Percentiles rank a stretch among this genome's conserved stretches.
These are phyloP conservation scores for Lactarius akahatsu DNA, from an alignment of 768 basidiomycete species.

Conservation along the genomic window DNA sequence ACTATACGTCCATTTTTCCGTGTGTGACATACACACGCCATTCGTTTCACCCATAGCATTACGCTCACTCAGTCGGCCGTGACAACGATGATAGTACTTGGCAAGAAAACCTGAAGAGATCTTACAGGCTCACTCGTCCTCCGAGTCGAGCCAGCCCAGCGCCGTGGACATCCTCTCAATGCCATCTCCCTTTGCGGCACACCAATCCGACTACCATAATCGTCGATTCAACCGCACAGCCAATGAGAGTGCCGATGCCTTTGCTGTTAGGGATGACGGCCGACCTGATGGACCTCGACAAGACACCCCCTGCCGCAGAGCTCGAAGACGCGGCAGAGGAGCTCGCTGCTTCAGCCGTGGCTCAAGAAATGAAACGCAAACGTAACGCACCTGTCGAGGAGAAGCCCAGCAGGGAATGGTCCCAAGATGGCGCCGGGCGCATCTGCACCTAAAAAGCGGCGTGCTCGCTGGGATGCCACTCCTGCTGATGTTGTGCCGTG, in stretches of 20 bases:
- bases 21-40: too few relatives aligned
- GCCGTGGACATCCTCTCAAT: too few relatives aligned
- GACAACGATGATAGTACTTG: too few relatives aligned
- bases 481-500: conserved; percentile 36
- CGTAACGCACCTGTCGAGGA: conserved; percentile 65
- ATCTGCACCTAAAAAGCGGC: conserved; percentile 83
- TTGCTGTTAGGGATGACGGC: conserved; percentile 64
- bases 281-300: conserved; percentile 82
- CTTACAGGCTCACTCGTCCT: too few relatives aligned
- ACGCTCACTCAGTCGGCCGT: too few relatives aligned
- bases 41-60: too few relatives aligned
- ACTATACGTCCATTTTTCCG: too few relatives aligned
- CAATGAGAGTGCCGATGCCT: conserved; percentile 78
- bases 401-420: conserved; percentile 63
- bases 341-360: conserved; percentile 56
- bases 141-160: too few relatives aligned
- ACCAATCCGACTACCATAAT: conserved; percentile 94
- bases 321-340: conserved; percentile 71
- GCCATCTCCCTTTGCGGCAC: conserved; percentile 54
- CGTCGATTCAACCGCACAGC: conserved; percentile 84
- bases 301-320: conserved; percentile 84
- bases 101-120: too few relatives aligned
- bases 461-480: conserved; percentile 95
- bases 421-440: conserved; percentile 69
- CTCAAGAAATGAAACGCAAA: conserved; percentile 62